Evolutionary conservation across 306 rosid species (phyloP), one percentile per base, ranked within the genome.

Genomic region (Purshia tridentata): DNA sequence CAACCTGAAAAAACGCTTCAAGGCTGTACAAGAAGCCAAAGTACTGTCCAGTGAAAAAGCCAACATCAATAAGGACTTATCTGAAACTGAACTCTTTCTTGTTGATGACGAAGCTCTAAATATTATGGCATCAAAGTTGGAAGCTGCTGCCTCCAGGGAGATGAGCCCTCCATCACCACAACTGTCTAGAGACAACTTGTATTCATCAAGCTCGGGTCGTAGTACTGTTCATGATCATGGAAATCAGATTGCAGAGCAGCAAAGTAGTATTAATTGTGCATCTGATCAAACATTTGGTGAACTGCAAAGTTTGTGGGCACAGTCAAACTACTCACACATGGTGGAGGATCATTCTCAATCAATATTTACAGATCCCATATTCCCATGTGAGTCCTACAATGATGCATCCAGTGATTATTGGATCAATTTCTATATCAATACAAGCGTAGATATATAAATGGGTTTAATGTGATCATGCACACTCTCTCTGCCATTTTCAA

Each of bases 1-100:
- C 8, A 51, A 74, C 80, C 51, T 82, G 80, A 82, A 64, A 64
- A 82, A 64, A 56, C 63, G 78, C 72, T 18, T 42, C 8, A 77
- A 54, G 52, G 39, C 18, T 56, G 23, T 22, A n/a, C 6, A 13
- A 42, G 48, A 5, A 8, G 72, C 56, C 39, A 6, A 37, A 37
- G 46, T 6, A n/a, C n/a, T n/a, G 5, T 14, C 6, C 22, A 35
- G 0, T 20, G 41, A 41, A 7, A 61, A 45, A 46, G 53, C 39
- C 63, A 46, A 56, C 49, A 1, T 4, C 5, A 47, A 35, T 19
- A 62, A 63, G n/a, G 37, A 48, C 22, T 64, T n/a, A n/a, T 45
- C 61, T 52, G 60, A 50, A 48, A 39, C 22, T 29, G 22, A 56
- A 69, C 22, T 22, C 50, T 39, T 69, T 53, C 60, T 49, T 68